Base-by-base conservation (phyloP, 768 basidiomycete genomes). In the Boletellus ananiceps region DNA sequence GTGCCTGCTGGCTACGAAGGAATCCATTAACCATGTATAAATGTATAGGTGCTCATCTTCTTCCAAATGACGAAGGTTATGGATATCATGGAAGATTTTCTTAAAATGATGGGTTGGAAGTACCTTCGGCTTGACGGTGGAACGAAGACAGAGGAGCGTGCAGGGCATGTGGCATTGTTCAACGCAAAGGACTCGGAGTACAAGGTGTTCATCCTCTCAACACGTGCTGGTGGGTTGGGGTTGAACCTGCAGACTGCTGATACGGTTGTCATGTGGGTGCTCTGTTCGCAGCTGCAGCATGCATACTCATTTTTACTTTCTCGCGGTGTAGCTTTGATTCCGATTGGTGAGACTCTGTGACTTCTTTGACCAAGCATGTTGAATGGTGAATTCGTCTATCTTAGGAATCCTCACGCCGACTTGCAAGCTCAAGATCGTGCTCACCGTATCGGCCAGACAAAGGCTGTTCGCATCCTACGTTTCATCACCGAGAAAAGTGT, bases 61-160 rank as follows among this genome's bases (percentile, higher is more conserved):
- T 98, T 98, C 84, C 96, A 99, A 71, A 97, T 98, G 96, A 97
- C 94, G 14, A 90, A 93, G 63, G 92, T 97, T 59, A 96, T 98
- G 94, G 91, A 95, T 55, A 93, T 96, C 65, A 92, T 95, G 83
- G 91, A 92, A 60, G 94, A 97, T 61, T 97, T 93, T 62, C 70
- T 96, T 62, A 89, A 87, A 65, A 84, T 85, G 78, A 82, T 84
- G 80, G 79, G 80, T 4, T 91, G 81, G 80, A 86, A 88, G 58
- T 86, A 89, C 66, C 83, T 95, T 44, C 88, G 94, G 58, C 76
- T 97, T n/a, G 93, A 97, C 67, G 93, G 93, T 75, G 86, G 89
- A 12, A 97, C 93, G 18, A 95, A 95, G 71, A 93, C 93, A 5
- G 93, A 97, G 45, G 93, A 94, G 60, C 90, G 93, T 65, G 91